Base-by-base conservation (phyloP, 108 stramenopile species). In the Thalassiosira profunda region DNA sequence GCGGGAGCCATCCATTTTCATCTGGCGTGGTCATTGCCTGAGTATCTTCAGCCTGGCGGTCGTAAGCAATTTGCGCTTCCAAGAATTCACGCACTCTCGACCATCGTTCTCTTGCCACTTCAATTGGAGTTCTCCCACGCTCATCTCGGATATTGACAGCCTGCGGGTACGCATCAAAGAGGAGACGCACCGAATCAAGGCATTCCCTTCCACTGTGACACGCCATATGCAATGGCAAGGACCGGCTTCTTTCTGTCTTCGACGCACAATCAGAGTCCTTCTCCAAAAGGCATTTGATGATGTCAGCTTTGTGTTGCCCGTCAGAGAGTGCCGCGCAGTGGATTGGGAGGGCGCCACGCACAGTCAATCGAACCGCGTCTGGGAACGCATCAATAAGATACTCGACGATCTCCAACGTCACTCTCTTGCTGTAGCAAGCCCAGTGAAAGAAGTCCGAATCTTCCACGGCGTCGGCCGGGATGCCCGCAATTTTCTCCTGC, bases 361-460 rank as follows among this genome's bases (percentile, higher is more conserved):
- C n/a, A n/a, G n/a, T n/a, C n/a, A n/a, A n/a, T n/a, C 10, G 9
- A 29, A 45, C 11, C 33, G 43, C 17, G 12, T 1, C 26, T 40
- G 61, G 61, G 2, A 20, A 43, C 5, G 41, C 41, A 47, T 47
- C 43, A 9, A 62, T 45, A n/a, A 62, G 61, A 18, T 46, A 24
- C 40, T 47, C 45, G 10, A 46, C 24, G 6, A 11, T 42, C 0
- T 24, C 23, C 30, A 31, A 21, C 31, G 37, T 45, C 4, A 62
- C 14, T 30, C 31, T 43, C 14, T 4, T 30, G 0, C 31, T 62
- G 0, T 0, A 0, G 11, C 43, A 62, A 4, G 45, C 61, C 6
- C 0, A 0, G 11, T 62, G 25, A 42, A 62, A 40, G 14, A 40
- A 40, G 14, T n/a, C n/a, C n/a, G n/a, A n/a, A n/a, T n/a, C n/a